Evolutionary conservation across 495 filamentous ascomycete genomes (phyloP).

Genomic region (Penicillium subrubescens): DNA sequence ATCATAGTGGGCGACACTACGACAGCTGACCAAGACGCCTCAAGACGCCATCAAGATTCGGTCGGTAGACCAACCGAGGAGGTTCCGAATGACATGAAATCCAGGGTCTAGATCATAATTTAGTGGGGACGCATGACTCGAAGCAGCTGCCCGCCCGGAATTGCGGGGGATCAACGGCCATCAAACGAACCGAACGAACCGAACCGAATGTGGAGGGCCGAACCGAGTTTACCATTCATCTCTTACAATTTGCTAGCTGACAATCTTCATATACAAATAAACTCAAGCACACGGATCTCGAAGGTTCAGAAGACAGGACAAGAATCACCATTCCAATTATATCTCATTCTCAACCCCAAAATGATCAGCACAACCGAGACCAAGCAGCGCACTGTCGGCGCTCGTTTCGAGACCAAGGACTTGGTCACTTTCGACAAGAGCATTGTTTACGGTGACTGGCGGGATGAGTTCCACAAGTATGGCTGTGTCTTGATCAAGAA

Average conservation of each 20-base stretch:
- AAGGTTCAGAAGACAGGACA: background rate
- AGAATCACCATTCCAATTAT: background rate
- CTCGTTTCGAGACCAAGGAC: conserved; percentile 5
- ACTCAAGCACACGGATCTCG: background rate
- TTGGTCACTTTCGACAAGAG: background rate
- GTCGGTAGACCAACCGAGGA: background rate
- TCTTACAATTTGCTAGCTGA: background rate
- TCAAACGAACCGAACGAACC: background rate
- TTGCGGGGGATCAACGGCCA: background rate
- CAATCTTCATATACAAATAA: background rate
- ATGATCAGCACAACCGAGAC: conserved; percentile 4
- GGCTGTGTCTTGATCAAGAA: conserved; percentile 34
- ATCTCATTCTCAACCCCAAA: background rate
- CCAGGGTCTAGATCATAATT: background rate
- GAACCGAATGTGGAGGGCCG: background rate
- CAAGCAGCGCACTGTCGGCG: background rate
- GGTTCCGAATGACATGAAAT: background rate
- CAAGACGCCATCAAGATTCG: background rate
- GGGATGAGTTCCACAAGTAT: conserved; percentile 39
- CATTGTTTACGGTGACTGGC: conserved; percentile 27
- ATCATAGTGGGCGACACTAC: background rate
- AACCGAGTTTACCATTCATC: background rate
- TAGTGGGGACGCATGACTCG: background rate
- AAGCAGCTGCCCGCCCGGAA: background rate
- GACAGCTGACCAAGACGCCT: background rate